A percentile compares a stretch with the other conserved stretches of the same genome.
Conservation (phyloP, 2,329 filamentous ascomycete genomes). For the Alternaria tenuissima region DNA sequence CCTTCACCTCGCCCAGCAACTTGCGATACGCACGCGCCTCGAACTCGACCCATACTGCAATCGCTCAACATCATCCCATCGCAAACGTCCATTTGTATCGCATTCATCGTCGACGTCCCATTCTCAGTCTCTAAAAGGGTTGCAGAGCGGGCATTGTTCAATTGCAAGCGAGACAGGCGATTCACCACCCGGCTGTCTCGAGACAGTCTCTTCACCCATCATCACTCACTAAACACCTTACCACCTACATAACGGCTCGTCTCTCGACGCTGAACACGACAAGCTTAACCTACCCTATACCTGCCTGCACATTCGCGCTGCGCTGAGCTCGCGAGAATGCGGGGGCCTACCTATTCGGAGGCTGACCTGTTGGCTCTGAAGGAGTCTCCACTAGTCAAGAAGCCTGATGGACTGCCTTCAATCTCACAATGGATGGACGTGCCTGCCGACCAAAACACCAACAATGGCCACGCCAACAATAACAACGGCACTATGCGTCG, state of each 20-base stretch:
- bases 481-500: constrained; percentile 36
- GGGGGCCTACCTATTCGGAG: constrained; percentile 67
- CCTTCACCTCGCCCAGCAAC: constrained; percentile 15
- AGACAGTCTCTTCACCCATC: constrained; percentile 23
- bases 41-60: neutral
- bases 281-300: constrained; percentile 25
- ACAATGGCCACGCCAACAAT: constrained; percentile 35
- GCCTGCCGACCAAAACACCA: constrained; percentile 37
- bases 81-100: constrained; percentile 2
- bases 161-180: constrained; percentile 29
- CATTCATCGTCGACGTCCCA: constrained; percentile 23
- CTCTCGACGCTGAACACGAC: constrained; percentile 9
- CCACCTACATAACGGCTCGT: constrained; percentile 7
- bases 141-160: constrained; percentile 22
- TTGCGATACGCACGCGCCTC: constrained; percentile 13
- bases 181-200: constrained; percentile 25
- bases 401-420: constrained; percentile 80
- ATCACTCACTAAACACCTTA: constrained; percentile 14
- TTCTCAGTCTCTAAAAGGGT: constrained; percentile 18
- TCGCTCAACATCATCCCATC: constrained; percentile 3
- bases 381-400: constrained; percentile 82
- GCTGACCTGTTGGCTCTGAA: constrained; percentile 79
- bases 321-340: constrained; percentile 35
- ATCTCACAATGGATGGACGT: constrained; percentile 97
- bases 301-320: constrained; percentile 16